phyloP scores from a whole-genome alignment of 768 basidiomycete species.

The Tricholoma flavovirens region DNA sequence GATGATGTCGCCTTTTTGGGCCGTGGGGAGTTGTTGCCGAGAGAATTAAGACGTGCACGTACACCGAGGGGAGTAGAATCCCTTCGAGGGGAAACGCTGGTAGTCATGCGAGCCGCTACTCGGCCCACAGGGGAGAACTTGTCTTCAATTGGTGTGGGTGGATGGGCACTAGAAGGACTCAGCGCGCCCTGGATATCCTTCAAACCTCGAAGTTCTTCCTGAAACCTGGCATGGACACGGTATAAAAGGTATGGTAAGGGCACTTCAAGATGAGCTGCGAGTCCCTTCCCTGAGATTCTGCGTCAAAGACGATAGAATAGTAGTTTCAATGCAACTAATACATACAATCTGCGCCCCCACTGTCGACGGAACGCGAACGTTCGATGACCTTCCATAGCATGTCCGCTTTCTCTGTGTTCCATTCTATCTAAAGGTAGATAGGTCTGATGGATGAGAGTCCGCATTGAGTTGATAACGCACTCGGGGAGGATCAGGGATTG shows the following conservation, averaged over 20 bases:
- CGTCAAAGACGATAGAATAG: constrained; percentile 2
- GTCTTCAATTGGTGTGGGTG: constrained; percentile 25
- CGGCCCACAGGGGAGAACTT: constrained; percentile 26
- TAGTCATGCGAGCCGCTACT: constrained; percentile 26
- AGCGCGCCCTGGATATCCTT: constrained; percentile 64
- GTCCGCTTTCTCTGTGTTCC: constrained; percentile 79
- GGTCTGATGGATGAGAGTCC: constrained; percentile 1
- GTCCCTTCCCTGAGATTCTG: constrained; percentile 63
- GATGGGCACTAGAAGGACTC: constrained; percentile 39
- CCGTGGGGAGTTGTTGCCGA: constrained; percentile 47
- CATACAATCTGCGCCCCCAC: constrained; percentile 76
- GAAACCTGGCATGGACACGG: constrained; percentile 76
- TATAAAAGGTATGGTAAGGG: constrained; percentile 83
- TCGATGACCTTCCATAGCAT: constrained; percentile 86
- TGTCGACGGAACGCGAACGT: constrained; percentile 65
- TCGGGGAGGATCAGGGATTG: constrained; percentile 58
- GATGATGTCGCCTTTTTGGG: constrained; percentile 60
- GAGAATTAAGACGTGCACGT: constrained; percentile 65
- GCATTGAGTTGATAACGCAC: constrained; percentile 39
- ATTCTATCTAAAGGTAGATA: constrained; percentile 58
- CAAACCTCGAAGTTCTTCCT: constrained; percentile 77
- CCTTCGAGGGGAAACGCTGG: constrained; percentile 36
- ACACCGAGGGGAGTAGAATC: constrained; percentile 54
- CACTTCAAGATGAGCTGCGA: constrained; percentile 73
- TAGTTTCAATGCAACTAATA: constrained; percentile 10